phyloP scores from a whole-genome alignment of 2,329 filamentous ascomycete genomes.

The Aspergillus clavatus region DNA sequence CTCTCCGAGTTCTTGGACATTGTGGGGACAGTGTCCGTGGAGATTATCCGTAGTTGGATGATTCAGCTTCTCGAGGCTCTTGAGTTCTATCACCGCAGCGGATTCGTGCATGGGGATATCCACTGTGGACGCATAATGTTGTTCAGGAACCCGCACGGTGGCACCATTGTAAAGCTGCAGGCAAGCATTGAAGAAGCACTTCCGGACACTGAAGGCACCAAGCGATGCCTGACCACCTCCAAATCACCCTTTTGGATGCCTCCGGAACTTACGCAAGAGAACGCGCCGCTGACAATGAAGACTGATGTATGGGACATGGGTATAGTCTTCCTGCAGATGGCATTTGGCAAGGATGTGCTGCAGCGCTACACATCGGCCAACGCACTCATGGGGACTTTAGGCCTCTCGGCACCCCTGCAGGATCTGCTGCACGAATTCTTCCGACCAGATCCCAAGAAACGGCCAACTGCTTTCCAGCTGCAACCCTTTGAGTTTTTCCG shows the following conservation, averaged over 20 bases:
- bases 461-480: constrained; percentile 74
- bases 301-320: constrained; percentile 95
- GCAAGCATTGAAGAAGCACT: constrained; percentile 47
- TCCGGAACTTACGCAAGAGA: constrained; percentile 65
- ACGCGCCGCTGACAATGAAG: constrained; percentile 58
- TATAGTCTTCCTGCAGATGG: constrained; percentile 86
- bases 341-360: constrained; percentile 74
- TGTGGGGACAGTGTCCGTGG: constrained; percentile 66
- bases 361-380: constrained; percentile 75
- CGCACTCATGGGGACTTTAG: constrained; percentile 64
- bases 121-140: constrained; percentile 76
- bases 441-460: constrained; percentile 74
- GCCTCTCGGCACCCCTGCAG: constrained; percentile 68
- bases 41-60: constrained; percentile 82
- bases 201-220: constrained; percentile 44
- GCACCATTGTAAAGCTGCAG: constrained; percentile 57
- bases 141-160: constrained; percentile 63
- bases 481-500: constrained; percentile 50
- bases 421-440: constrained; percentile 83
- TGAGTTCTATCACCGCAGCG: constrained; percentile 79
- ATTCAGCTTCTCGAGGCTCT: constrained; percentile 84
- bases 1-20: constrained; percentile 77
- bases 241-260: constrained; percentile 80
- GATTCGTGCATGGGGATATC: constrained; percentile 77
- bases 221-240: constrained; percentile 48